Percentiles rank a stretch among this genome's conserved stretches.
Evolutionary conservation across 306 rosid species (phyloP).

Genomic region (Arachis hypogaea): DNA sequence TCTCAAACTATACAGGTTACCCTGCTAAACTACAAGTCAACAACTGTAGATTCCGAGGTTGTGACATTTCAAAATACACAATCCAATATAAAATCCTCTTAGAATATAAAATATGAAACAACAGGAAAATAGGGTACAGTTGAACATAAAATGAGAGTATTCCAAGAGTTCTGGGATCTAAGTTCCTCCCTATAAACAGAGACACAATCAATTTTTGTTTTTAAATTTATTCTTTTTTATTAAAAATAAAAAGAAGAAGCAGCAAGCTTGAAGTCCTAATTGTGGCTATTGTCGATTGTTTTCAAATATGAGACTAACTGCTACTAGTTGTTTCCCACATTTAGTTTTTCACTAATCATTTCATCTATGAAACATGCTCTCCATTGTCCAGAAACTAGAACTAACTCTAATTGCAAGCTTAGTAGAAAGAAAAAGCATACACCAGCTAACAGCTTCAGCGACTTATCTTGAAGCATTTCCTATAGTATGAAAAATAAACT

Average conservation of each 20-base stretch:
- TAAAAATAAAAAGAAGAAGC: too few relatives aligned
- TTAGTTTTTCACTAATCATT: background rate
- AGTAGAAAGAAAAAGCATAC: background rate
- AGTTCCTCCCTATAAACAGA: too few relatives aligned
- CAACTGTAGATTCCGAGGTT: background rate
- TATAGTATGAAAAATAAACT: background rate
- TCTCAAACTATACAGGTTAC: background rate
- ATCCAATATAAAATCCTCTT: too few relatives aligned
- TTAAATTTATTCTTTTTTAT: too few relatives aligned
- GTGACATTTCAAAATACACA: too few relatives aligned
- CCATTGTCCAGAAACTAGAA: background rate
- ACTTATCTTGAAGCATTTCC: background rate
- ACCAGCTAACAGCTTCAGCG: background rate
- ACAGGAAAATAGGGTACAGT: too few relatives aligned
- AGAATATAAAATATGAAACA: too few relatives aligned
- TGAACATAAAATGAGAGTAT: too few relatives aligned
- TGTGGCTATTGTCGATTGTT: conserved; percentile 1
- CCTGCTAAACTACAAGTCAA: background rate
- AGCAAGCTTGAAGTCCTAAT: background rate
- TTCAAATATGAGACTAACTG: background rate
- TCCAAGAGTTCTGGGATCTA: too few relatives aligned
- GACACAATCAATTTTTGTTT: background rate
- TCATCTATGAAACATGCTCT: background rate
- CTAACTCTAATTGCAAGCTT: background rate
- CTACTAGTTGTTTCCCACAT: background rate